Evolutionary conservation across 2,329 filamentous ascomycete genomes (phyloP).

Genomic region (Aspergillus fijiensis): DNA sequence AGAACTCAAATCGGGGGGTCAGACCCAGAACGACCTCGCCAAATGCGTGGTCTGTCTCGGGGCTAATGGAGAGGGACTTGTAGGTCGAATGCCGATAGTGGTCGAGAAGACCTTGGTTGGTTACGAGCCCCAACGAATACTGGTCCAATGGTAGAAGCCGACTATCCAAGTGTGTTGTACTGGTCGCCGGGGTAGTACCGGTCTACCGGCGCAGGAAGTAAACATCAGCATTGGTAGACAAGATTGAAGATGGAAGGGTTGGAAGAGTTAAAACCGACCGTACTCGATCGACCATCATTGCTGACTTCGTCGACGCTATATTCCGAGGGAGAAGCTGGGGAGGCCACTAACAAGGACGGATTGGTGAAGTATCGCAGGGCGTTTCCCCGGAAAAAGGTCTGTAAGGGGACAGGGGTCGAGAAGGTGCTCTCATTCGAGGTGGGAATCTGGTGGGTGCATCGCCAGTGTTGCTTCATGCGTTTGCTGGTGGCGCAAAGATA

Average conservation of each 20-base stretch:
- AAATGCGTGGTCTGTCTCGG: not conserved
- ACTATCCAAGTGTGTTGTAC: too few relatives aligned
- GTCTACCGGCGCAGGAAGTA: too few relatives aligned
- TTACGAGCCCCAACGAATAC: not conserved
- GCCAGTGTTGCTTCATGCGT: constrained; percentile 34
- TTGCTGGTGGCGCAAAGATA: constrained; percentile 32
- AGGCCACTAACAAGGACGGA: too few relatives aligned
- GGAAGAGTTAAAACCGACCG: too few relatives aligned
- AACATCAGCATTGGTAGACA: too few relatives aligned
- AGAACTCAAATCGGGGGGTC: not conserved
- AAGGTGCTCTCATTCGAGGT: constrained; percentile 4
- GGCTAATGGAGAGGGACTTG: not conserved
- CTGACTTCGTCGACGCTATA: too few relatives aligned
- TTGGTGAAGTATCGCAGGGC: constrained; percentile 25
- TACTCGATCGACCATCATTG: too few relatives aligned
- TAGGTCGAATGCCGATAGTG: constrained; percentile 1
- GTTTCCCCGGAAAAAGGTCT: constrained; percentile 32
- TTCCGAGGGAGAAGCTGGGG: too few relatives aligned
- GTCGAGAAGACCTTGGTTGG: not conserved
- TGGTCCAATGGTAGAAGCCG: not conserved
- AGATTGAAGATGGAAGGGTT: too few relatives aligned
- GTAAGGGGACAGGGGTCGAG: constrained; percentile 22
- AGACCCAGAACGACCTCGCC: not conserved
- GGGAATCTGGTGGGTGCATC: constrained; percentile 16
- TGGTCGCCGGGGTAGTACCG: too few relatives aligned